Base-by-base conservation (phyloP, 306 rosid species). In the Vicia sativa region DNA sequence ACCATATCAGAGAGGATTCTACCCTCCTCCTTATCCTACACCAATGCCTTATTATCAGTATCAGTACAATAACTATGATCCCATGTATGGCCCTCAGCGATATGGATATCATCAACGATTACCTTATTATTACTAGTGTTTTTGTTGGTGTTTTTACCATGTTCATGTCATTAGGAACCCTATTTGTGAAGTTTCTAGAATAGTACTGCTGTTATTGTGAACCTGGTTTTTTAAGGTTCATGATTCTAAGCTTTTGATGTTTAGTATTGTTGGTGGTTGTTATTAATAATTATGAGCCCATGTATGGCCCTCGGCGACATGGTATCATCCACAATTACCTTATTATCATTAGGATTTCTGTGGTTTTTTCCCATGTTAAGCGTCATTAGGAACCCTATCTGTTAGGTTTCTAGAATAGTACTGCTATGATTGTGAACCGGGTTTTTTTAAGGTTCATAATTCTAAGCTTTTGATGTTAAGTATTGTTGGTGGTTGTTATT, bases 1-100 rank as follows among this genome's bases (percentile, higher is more conserved):
- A 29, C n/a, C 23, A 5, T 73, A 42, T 31, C 65, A 28, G 11
- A 31, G n/a, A 14, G 77, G 77, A 41, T 29, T 6, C 46, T 55
- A 10, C 28, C n/a, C 39, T 50, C 45, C 9, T 26, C 56, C 19
- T 15, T 15, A 28, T 10, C 10, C 57, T 12, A 6, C 21, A 21
- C 12, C 35, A 11, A 21, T 21, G 45, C 13, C 12, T 0, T 54
- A 28, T 35, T n/a, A 45, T 28, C 53, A 15, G 1, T 11, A 12
- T 21, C 53, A 15, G 4, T 34, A 19, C 14, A 12, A 65, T 35
- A 18, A 57, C 5, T 53, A 13, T 28, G 62, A 26, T 55, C 19
- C 62, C 9, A 55, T 55, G 61, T 18, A 49, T 48, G 25, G 11
- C 54, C 25, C 5, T 44, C 50, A n/a, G 1, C 55, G 7, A 16